These are phyloP conservation scores for Coemansia sp. DNA, from an alignment of 192 early-diverging fungal species.

Conservation along the genomic window DNA sequence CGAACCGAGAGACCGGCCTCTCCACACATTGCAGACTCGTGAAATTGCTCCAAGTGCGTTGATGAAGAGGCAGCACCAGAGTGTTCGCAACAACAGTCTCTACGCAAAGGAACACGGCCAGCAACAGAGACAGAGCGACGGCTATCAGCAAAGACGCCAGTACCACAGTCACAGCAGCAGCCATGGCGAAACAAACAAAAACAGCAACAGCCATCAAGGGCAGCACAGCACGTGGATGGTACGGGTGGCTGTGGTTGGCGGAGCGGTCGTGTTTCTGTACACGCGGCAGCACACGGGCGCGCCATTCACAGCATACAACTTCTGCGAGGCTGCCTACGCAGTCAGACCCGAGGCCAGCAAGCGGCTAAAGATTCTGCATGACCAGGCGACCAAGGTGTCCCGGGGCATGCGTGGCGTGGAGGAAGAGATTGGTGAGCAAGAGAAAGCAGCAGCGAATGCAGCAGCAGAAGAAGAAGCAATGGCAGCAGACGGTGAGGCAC, in stretches of 20 bases:
- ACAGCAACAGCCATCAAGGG: not conserved
- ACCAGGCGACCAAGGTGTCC: conserved; percentile 25
- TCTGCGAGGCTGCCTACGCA: conserved; percentile 20
- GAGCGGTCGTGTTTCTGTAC: conserved; percentile 19
- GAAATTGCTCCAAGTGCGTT: no score
- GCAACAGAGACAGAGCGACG: no score
- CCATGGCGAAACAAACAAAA: not conserved
- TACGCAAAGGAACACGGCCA: no score
- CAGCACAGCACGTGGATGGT: not conserved
- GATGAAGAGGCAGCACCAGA: no score
- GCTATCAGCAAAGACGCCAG: not conserved
- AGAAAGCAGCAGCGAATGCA: not conserved
- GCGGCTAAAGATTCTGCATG: conserved; percentile 39
- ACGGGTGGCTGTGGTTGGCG: conserved; percentile 27
- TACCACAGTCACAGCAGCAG: not conserved
- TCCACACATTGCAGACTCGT: not conserved
- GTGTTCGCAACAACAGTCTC: no score
- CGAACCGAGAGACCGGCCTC: not conserved
- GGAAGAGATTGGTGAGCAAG: not conserved
- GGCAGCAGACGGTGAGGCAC: not conserved
- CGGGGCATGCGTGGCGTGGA: conserved; percentile 5
- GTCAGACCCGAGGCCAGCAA: conserved; percentile 16
- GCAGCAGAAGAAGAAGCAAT: not conserved
- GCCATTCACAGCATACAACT: not conserved
- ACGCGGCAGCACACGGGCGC: not conserved